Evolutionary conservation across 1,284 basidiomycete species (phyloP), one percentile per base, ranked within the genome.

Genomic region (Phellopilus nigrolimitatus): DNA sequence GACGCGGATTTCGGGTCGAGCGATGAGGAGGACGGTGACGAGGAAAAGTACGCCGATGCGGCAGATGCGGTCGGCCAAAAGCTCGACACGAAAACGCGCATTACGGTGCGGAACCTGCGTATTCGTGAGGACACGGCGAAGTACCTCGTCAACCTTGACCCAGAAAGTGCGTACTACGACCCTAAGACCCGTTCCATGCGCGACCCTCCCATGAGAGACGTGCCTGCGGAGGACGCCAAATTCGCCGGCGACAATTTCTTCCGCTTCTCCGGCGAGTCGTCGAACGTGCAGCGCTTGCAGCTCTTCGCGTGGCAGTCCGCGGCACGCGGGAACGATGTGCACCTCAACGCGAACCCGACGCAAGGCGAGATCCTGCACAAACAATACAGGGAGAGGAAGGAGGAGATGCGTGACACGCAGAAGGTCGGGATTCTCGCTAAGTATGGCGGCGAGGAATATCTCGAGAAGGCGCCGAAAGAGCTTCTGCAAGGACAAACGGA

Each of bases 131-230:
- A 99, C 67, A 97, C 95, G 1, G 97, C 97, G 13, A 99, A 99
- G 69, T 99, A 99, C 62, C 82, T 99, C 61, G 89, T 97, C 71
- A 99, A 99, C 68, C 71, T 99, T 66, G 93, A 98, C 67, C 88
- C 90, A 3, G 85, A 92, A 1, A 95, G 91, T 61, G 95, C 97
- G 9, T 97, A 99, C 74, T 99, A 99, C 66, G 97, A 99, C 64
- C 97, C 97, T 44, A 99, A 99, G 75, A 99, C 97, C 22, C 86
- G 97, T 59, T 97, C 95, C 3, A 99, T 99, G 97, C 89, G 97
- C 68, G 95, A 99, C 64, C 95, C 95, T 33, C 95, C 97, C 0
- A 61, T 85, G 12, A 82, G 81, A 60, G 80, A 84, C 59, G 72
- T 91, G 28, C 72, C 82, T 1, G 74, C 90, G 9, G 93, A 97